Conservation (phyloP, 2,329 filamentous ascomycete genomes). For the Colletotrichum horii region DNA sequence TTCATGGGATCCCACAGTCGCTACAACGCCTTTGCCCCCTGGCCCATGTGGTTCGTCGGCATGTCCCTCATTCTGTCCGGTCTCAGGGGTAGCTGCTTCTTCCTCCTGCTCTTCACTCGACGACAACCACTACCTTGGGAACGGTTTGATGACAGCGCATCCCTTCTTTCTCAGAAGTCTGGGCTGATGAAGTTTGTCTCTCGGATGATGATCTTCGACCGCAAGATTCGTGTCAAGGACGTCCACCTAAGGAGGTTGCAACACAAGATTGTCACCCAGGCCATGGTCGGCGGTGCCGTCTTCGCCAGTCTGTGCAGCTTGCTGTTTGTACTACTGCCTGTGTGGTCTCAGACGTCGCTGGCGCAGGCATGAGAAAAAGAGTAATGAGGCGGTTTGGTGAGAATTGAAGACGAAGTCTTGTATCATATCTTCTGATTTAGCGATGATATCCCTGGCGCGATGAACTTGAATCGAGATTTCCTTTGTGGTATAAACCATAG, state of each 20-base stretch:
- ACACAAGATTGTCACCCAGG: constrained; percentile 49
- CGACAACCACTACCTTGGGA: constrained; percentile 54
- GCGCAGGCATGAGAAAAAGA: not conserved
- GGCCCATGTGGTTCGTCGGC: constrained; percentile 52
- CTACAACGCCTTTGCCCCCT: constrained; percentile 46
- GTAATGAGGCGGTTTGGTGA: not conserved
- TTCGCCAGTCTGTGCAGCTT: constrained; percentile 41
- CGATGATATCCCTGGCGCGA: not conserved
- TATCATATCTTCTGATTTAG: not conserved
- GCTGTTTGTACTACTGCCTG: constrained; percentile 47
- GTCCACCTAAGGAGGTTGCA: constrained; percentile 45
- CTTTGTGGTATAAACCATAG: not conserved
- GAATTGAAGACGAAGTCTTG: not conserved
- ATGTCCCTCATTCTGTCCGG: constrained; percentile 47
- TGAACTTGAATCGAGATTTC: not conserved
- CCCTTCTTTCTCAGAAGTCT: constrained; percentile 25
- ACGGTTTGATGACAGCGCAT: constrained; percentile 44
- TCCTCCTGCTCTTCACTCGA: constrained; percentile 49
- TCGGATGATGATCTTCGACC: constrained; percentile 52
- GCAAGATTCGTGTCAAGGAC: constrained; percentile 50
- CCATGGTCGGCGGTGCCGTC: constrained; percentile 39
- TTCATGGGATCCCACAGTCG: constrained; percentile 42
- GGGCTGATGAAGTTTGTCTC: constrained; percentile 34
- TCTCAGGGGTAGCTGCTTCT: constrained; percentile 52
- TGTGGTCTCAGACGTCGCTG: constrained; percentile 41